Base-by-base conservation (phyloP, 768 basidiomycete species). In the Boletus subcaerulescens region DNA sequence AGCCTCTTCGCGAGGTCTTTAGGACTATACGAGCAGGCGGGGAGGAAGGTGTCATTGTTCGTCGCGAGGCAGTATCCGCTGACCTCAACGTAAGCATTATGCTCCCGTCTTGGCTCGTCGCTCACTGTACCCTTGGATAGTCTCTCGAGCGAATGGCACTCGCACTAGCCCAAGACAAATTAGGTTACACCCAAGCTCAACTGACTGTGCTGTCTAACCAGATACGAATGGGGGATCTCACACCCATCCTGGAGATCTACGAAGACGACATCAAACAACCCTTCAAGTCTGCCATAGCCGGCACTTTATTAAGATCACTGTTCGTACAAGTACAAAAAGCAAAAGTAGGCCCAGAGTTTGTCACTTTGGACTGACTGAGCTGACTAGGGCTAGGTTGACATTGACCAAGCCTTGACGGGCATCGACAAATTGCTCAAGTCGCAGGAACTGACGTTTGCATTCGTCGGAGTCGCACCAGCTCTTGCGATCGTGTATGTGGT, bases 311-410 rank as follows among this genome's bases (percentile, higher is more conserved):
- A 17, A 81, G 96, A 29, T 85, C 91, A 2, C 73, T 93, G 45
- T 86, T 98, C 59, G 87, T 99, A 31, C 96, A 98, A 65, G 81
- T 98, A 0, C 96, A 98, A 61, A 98, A 98, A 69, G 89, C 93
- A 54, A 98, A 98, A 77, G 93, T 88, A 20, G 5, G 65, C 50
- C 20, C 55, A 32, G 12, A 26, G 17, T 8, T 14, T 36, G 20
- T 31, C 14, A 18, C 12, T 10, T 20, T 31, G 31, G 32, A 35
- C 11, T 54, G 24, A 3, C 29, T 45, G 31, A 42, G 33, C 49
- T 53, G 52, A 48, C 36, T 20, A 36, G 47, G 26, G 36, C 12
- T 60, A 93, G 91, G 92, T 95, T 55, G 96, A 98, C 70, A 84
- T 97, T 50, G 91, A 95, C 58, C 85, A 95, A 70, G 88, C 94